Conservation (phyloP, 2,329 filamentous ascomycete species). For the Penicillium nordicum region DNA sequence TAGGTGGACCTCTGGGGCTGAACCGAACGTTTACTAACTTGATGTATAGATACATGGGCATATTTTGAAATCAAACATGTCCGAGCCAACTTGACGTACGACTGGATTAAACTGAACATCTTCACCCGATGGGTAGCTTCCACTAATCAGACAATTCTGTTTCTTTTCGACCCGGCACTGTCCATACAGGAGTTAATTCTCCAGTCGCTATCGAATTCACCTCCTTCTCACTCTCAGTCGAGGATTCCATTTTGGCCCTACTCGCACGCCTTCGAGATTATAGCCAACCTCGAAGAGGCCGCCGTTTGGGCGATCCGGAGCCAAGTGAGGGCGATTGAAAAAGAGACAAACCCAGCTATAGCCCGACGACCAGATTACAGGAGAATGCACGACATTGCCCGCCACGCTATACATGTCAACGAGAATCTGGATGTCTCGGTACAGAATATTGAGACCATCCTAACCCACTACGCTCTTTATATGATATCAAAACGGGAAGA, state of each 20-base stretch:
- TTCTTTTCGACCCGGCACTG: not conserved
- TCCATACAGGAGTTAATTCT: not conserved
- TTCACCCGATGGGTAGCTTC: constrained; percentile 7
- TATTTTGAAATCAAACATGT: constrained; percentile 17
- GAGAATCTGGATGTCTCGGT: not conserved
- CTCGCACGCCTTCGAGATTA: not conserved
- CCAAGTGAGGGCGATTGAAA: not conserved
- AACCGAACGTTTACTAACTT: not conserved
- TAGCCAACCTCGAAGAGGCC: not conserved
- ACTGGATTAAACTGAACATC: constrained; percentile 15
- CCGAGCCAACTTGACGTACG: not conserved
- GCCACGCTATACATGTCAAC: not conserved
- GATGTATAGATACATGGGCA: constrained; percentile 14
- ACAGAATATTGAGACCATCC: not conserved
- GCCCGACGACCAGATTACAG: not conserved
- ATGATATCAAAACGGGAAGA: not conserved
- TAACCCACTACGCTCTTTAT: not conserved
- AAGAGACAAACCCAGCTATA: not conserved
- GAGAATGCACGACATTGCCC: not conserved
- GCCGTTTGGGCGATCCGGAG: not conserved
- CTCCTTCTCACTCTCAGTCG: not conserved
- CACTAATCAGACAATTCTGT: not conserved
- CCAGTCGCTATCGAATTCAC: not conserved
- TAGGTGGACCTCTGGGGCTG: too few relatives aligned
- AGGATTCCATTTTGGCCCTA: not conserved